Percentiles rank a stretch among this genome's conserved stretches.
Evolutionary conservation across 1,284 basidiomycete genomes (phyloP).

Genomic region (Pisolithus thermaeus): DNA sequence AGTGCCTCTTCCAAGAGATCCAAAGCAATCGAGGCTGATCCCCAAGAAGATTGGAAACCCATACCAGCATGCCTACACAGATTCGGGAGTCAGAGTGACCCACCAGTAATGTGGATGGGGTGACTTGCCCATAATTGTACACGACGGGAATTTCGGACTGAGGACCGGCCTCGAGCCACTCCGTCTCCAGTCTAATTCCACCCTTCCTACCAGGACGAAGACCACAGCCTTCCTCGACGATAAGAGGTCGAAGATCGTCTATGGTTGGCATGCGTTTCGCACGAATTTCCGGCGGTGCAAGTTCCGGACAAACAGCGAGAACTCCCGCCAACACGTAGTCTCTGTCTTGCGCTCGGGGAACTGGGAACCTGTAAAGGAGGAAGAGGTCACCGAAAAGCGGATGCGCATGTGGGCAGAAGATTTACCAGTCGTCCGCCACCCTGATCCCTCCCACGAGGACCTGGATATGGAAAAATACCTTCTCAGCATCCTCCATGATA

Average conservation of each 20-base stretch:
- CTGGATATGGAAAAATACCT: slow-evolving; percentile 23
- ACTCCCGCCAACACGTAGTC: slow-evolving; percentile 52
- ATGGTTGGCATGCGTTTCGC: slow-evolving; percentile 44
- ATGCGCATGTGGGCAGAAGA: background rate
- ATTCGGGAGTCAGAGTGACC: slow-evolving; percentile 6
- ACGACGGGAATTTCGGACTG: slow-evolving; percentile 35
- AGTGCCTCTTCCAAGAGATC: slow-evolving; percentile 48
- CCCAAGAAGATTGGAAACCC: slow-evolving; percentile 74
- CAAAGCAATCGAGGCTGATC: slow-evolving; percentile 52
- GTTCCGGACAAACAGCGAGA: slow-evolving; percentile 58
- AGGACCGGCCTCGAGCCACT: slow-evolving; percentile 33
- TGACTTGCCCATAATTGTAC: slow-evolving; percentile 67
- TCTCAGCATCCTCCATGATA: background rate
- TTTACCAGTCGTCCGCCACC: slow-evolving; percentile 57
- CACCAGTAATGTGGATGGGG: slow-evolving; percentile 28
- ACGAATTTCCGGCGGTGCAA: slow-evolving; percentile 56
- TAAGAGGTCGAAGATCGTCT: slow-evolving; percentile 56
- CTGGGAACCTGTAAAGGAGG: slow-evolving; percentile 40
- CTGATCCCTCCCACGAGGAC: slow-evolving; percentile 66
- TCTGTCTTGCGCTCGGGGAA: slow-evolving; percentile 55
- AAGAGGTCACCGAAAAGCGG: background rate
- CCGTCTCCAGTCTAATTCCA: slow-evolving; percentile 64
- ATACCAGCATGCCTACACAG: slow-evolving; percentile 48
- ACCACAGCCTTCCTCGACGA: slow-evolving; percentile 70
- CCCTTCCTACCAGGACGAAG: slow-evolving; percentile 65